Base-by-base conservation (phyloP, 139 green algal genomes). In the Chlorella sp. region DNA sequence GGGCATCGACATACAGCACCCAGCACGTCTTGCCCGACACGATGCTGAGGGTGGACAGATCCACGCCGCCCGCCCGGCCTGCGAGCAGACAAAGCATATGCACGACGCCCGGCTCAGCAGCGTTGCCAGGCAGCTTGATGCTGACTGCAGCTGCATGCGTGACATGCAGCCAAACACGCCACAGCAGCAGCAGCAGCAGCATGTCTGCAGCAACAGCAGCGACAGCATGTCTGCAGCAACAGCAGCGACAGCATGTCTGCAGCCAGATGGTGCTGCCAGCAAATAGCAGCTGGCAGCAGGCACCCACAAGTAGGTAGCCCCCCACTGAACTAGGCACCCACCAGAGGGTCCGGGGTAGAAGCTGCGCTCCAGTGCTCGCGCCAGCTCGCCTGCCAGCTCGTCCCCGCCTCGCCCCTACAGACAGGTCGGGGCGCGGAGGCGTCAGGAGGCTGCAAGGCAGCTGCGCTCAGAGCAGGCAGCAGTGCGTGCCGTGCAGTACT, bases 21-120 rank as follows among this genome's bases (percentile, higher is more conserved):
- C 96, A 98, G 80, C 90, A 95, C 0, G 84, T 89, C 87, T 96
- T 98, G 85, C 94, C 94, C 3, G 86, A 65, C 34, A 96, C 74
- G 74, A 98, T 94, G 86, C 82, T 90, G 44, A 98, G 89, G 39
- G 81, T 25, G 9, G 68, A 80, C 12, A 97, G 82, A 80, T 98
- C 91, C 30, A 97, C 62, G 44, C 75, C 65, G 55, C 74, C 34
- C 60, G 65, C 69, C 73, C n/a, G 18, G 38, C 57, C 28, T 26
- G 23, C 47, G 69, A 28, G 63, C 28, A 69, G 28, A n/a, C 60
- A 67, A 7, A n/a, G 23, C 60, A 67, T 18, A 28, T 67, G 21
- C n/a, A n/a, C n/a, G n/a, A n/a, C n/a, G n/a, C n/a, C n/a, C n/a
- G n/a, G n/a, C n/a, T n/a, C n/a, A n/a, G n/a, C n/a, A n/a, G n/a